Conservation (phyloP, 1,139 yeast species). For the Debaryomyces sp. region DNA sequence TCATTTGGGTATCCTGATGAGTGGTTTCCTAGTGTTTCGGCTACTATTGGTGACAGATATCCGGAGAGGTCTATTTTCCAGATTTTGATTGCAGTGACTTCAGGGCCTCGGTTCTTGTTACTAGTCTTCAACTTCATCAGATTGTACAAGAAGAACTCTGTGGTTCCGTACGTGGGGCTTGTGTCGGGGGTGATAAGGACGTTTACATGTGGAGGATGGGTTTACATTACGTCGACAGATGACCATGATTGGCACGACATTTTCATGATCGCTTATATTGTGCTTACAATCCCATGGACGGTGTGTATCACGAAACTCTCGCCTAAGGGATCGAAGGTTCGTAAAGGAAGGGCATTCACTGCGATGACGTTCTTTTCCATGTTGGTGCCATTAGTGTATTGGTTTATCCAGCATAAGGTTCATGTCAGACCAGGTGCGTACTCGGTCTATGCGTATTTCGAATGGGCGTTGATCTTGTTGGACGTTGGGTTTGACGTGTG, state of each 20-base stretch:
- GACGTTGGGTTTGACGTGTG: constrained; percentile 87
- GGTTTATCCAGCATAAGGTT: constrained; percentile 92
- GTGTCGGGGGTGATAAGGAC: constrained; percentile 77
- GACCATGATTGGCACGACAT: constrained; percentile 96
- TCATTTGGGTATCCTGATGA: constrained; percentile 92
- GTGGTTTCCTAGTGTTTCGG: constrained; percentile 98
- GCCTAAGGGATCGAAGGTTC: constrained; percentile 47
- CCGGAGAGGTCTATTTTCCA: constrained; percentile 95
- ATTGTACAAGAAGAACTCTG: constrained; percentile 39
- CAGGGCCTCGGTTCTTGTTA: constrained; percentile 85
- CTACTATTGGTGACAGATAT: constrained; percentile 94
- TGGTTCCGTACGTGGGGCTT: constrained; percentile 45
- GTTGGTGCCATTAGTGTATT: constrained; percentile 79
- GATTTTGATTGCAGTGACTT: constrained; percentile 73
- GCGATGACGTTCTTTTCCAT: constrained; percentile 67
- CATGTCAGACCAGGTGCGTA: constrained; percentile 91
- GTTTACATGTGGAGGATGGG: constrained; percentile 98
- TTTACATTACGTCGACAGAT: constrained; percentile 93
- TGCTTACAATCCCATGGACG: constrained; percentile 92
- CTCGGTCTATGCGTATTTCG: constrained; percentile 90
- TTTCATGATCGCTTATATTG: constrained; percentile 88
- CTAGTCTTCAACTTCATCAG: constrained; percentile 60
- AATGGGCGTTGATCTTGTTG: constrained; percentile 83
- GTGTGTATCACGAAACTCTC: constrained; percentile 61
- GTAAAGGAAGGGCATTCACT: constrained; percentile 55